Base-by-base conservation (phyloP, 805 yeast genomes). In the Nakazawaea molendinolei region DNA sequence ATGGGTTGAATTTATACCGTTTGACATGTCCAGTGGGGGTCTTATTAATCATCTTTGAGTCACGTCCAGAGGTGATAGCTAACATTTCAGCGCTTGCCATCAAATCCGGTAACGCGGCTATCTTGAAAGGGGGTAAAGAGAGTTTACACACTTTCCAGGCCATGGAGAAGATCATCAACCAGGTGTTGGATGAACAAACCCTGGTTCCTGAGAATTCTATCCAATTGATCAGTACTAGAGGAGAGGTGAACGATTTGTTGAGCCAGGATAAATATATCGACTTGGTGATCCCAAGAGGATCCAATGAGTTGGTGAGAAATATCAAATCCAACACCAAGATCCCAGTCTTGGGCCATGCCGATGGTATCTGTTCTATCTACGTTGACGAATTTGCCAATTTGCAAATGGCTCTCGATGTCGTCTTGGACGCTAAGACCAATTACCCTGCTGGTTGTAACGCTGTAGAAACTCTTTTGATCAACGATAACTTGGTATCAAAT, bases 371-470 rank as follows among this genome's bases (percentile, higher is more conserved):
- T 60, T 79, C 97, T 2, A 74, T 90, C 6, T 92, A 76, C 50
- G 67, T 90, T 18, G 95, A 89, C 55, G 73, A 71, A 39, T 76
- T 72, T 34, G 92, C 92, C 5, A 90, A 87, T 50, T 43, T 84
- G 9, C 72, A 58, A 10, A 87, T 85, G 74, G 95, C 97, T 0
- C 66, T 71, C 23, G 74, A 75, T 39, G 75, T 92, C 21, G 67
- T 77, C 5, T 73, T 86, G 19, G 99, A 92, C 58, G 73, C 96
- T 4, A 92, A 92, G 60, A 86, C 96, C 0, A 89, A 87, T 58
- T 92, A 92, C 55, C 97, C 97, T 33, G 98, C 98, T 9, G 99
- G 95, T n/a, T 92, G 99, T 60, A 92, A 92, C 56, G 97, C 98
- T 6, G 90, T 76, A 38, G 99, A 92, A 58, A 86, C 92, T 23